These are phyloP conservation scores for Eucalyptus marginata DNA, from an alignment of 345 rosid species.

Conservation along the genomic window DNA sequence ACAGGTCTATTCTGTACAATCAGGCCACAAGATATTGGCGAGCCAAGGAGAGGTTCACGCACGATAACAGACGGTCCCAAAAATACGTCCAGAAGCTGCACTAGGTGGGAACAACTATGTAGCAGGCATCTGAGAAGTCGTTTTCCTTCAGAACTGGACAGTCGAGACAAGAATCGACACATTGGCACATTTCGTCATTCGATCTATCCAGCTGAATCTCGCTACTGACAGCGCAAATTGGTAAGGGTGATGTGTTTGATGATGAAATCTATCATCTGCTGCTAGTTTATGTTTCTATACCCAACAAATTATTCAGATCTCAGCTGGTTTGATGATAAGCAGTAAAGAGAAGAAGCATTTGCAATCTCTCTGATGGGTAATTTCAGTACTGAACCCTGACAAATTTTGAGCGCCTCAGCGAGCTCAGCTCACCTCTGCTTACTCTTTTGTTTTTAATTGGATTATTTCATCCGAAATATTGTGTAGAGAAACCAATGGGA, in stretches of 20 bases:
- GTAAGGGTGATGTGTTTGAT: background rate
- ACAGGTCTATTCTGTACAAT: slow-evolving; percentile 2
- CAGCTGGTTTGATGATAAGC: background rate
- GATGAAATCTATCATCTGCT: background rate
- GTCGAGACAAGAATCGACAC: background rate
- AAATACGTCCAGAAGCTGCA: background rate
- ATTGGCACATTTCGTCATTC: background rate
- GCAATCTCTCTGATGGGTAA: background rate
- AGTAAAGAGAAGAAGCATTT: background rate
- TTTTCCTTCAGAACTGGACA: background rate
- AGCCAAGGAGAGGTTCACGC: background rate
- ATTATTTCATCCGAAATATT: background rate
- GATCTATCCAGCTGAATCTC: background rate
- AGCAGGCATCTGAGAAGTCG: background rate
- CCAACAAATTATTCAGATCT: background rate
- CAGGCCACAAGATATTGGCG: background rate
- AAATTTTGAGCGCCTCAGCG: background rate
- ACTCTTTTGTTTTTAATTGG: background rate
- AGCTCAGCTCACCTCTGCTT: background rate
- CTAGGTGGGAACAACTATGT: background rate
- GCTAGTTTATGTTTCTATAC: background rate
- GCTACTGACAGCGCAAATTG: background rate
- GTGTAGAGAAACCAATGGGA: background rate
- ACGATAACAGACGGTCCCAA: background rate
- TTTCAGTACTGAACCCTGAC: background rate